These are phyloP conservation scores for Penicillium steckii DNA, from an alignment of 495 filamentous ascomycete species.

Conservation along the genomic window DNA sequence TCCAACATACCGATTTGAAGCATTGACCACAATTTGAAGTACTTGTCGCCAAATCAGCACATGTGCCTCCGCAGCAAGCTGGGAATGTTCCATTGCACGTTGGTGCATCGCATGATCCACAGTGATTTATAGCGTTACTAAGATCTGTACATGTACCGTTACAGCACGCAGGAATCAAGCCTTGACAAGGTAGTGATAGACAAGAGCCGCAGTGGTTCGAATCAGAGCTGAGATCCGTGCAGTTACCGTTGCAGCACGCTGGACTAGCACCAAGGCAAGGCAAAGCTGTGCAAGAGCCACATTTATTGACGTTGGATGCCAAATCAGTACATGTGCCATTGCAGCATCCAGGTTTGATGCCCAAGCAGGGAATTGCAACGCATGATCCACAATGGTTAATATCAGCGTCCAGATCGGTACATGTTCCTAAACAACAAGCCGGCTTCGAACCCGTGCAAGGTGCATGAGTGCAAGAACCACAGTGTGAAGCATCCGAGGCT, in stretches of 20 bases:
- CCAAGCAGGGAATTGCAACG: conserved; percentile 5
- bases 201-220: conserved; percentile 14
- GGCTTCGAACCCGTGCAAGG: background rate
- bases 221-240: conserved; percentile 11
- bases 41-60: conserved; percentile 9
- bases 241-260: conserved; percentile 11
- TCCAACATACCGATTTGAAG: conserved; percentile 2
- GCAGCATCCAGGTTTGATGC: conserved; percentile 10
- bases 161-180: conserved; percentile 15
- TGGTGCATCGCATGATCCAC: conserved; percentile 12
- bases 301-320: background rate
- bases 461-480: conserved; percentile 2
- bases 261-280: conserved; percentile 5
- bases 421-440: conserved; percentile 11
- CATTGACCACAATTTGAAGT: conserved; percentile 18
- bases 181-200: conserved; percentile 6
- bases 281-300: conserved; percentile 5
- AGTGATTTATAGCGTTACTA: conserved; percentile 3
- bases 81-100: conserved; percentile 8
- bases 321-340: conserved; percentile 10
- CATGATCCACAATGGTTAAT: conserved; percentile 11
- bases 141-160: conserved; percentile 13
- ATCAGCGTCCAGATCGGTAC: conserved; percentile 7
- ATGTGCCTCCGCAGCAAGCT: conserved; percentile 14
- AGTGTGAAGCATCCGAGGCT: background rate